These are phyloP conservation scores for Saksenaea oblongispora DNA, from an alignment of 371 early-diverging fungal species.

Conservation along the genomic window DNA sequence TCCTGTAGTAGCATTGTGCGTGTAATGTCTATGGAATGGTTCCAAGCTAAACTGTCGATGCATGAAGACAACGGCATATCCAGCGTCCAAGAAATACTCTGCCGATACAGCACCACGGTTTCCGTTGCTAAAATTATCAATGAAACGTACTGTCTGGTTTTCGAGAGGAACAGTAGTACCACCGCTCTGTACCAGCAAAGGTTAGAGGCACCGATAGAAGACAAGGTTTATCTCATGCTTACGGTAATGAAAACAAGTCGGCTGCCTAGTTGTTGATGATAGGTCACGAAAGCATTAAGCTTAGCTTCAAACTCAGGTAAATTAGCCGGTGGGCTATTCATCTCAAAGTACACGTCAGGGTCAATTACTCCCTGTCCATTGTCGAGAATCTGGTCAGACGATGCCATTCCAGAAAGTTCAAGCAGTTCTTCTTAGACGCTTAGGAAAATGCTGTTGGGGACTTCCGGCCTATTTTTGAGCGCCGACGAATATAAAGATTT, in stretches of 20 bases:
- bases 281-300: conserved; percentile 70
- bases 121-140: conserved; percentile 98
- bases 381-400: conserved; percentile 35
- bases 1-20: conserved; percentile 68
- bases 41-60: conserved; percentile 92
- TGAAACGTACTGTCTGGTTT: conserved; percentile 95
- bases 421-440: too few relatives aligned
- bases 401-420: neutral
- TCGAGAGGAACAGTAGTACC: conserved; percentile 98
- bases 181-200: conserved; percentile 68
- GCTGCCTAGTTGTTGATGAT: conserved; percentile 59
- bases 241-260: conserved; percentile 83
- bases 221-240: conserved; percentile 20
- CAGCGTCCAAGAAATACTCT: conserved; percentile 89
- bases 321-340: conserved; percentile 74
- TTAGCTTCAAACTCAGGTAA: conserved; percentile 63
- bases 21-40: conserved; percentile 92
- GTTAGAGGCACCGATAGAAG: neutral
- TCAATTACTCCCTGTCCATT: conserved; percentile 63
- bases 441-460: too few relatives aligned
- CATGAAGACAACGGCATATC: conserved; percentile 95
- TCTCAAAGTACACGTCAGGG: conserved; percentile 81
- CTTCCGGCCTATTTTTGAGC: too few relatives aligned
- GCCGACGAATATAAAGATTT: too few relatives aligned
- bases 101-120: conserved; percentile 96